A percentile compares a stretch with the other conserved stretches of the same genome.
Conservation (phyloP, 2,329 filamentous ascomycete genomes). For the Bipolaris zeicola region DNA sequence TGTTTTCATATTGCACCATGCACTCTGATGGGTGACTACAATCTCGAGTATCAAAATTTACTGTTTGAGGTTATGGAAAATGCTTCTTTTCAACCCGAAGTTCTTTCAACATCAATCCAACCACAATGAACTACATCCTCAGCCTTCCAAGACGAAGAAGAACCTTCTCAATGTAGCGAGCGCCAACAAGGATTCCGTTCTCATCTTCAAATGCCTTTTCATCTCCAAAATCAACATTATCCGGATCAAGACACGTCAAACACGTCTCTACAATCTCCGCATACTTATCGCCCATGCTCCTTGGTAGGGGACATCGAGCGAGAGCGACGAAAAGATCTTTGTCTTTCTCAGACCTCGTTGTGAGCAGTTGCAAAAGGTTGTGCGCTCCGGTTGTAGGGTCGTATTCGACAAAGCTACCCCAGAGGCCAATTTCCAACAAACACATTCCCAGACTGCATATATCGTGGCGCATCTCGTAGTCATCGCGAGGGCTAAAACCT, state of each 20-base stretch:
- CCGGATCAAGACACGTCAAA: conserved; percentile 25
- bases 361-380: conserved; percentile 13
- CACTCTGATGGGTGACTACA: too few relatives aligned
- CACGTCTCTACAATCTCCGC: conserved; percentile 25
- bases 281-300: conserved; percentile 44
- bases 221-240: conserved; percentile 29
- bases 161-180: conserved; percentile 43
- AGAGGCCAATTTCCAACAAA: conserved; percentile 60
- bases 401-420: conserved; percentile 47
- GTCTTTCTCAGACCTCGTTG: neutral
- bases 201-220: conserved; percentile 32
- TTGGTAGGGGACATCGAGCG: neutral
- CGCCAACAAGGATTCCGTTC: conserved; percentile 38
- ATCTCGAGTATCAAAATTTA: too few relatives aligned
- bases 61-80: too few relatives aligned
- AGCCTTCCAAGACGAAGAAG: neutral
- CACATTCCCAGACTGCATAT: conserved; percentile 63
- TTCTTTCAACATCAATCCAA: too few relatives aligned
- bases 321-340: neutral
- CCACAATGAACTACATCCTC: neutral
- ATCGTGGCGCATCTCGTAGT: conserved; percentile 60
- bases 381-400: neutral
- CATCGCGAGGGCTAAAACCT: conserved; percentile 46
- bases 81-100: too few relatives aligned
- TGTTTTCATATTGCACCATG: too few relatives aligned